Percentiles rank a stretch among this genome's conserved stretches.
Evolutionary conservation across 345 rosid genomes (phyloP).

Genomic region (Noccaea caerulescens): DNA sequence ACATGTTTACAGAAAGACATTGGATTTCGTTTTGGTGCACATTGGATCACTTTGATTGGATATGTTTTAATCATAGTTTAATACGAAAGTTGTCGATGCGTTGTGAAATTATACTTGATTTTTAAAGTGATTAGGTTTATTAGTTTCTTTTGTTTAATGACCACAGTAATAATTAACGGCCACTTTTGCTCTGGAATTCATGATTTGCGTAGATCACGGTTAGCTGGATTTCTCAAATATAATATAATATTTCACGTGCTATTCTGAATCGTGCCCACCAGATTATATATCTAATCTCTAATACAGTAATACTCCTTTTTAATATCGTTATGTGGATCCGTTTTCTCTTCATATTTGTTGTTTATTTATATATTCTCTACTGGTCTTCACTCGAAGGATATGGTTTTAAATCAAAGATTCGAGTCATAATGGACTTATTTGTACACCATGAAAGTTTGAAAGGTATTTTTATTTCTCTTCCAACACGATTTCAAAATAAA

Average conservation of each 20-base stretch:
- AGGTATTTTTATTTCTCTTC: slow-evolving; percentile 1
- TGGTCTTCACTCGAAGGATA: slow-evolving; percentile 36
- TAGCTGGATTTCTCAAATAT: slow-evolving; percentile 39
- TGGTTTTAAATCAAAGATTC: slow-evolving; percentile 39
- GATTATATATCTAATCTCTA: slow-evolving; percentile 27
- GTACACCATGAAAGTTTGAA: slow-evolving; percentile 26
- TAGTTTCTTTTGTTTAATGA: slow-evolving; percentile 2
- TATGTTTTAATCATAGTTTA: slow-evolving; percentile 1
- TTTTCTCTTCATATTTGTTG: background rate
- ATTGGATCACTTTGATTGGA: slow-evolving; percentile 9
- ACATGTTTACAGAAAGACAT: background rate
- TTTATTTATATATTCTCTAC: background rate
- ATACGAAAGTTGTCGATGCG: background rate
- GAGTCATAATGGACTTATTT: slow-evolving; percentile 30
- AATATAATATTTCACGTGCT: slow-evolving; percentile 43
- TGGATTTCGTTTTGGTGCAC: slow-evolving; percentile 14
- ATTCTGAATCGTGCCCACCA: slow-evolving; percentile 43
- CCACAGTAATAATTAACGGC: slow-evolving; percentile 14
- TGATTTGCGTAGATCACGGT: slow-evolving; percentile 41
- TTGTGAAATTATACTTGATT: background rate
- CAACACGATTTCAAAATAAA: slow-evolving; percentile 34
- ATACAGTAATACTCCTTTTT: background rate
- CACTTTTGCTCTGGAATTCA: slow-evolving; percentile 37
- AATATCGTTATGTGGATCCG: slow-evolving; percentile 24
- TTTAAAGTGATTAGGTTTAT: slow-evolving; percentile 31